A percentile compares a stretch with the other conserved stretches of the same genome.
phyloP scores from a whole-genome alignment of 345 rosid genomes.

The Gossypium thurberi region DNA sequence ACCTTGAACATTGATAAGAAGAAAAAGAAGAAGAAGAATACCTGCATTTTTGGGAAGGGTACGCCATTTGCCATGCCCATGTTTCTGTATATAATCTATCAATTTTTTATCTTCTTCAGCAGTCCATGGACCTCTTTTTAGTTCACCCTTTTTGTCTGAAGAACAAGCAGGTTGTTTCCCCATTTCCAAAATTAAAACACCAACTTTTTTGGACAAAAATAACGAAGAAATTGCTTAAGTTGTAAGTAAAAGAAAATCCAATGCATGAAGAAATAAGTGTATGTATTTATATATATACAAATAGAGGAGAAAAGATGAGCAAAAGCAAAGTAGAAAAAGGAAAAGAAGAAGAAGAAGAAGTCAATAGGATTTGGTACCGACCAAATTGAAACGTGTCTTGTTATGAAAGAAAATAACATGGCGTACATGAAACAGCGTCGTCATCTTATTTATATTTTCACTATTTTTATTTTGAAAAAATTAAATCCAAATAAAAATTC shows the following conservation, averaged over 20 bases:
- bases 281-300: slow-evolving; percentile 8
- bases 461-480: no score
- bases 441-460: no score
- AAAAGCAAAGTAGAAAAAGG: slow-evolving; percentile 8
- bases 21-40: not conserved
- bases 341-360: no score
- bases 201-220: not conserved
- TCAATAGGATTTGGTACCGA: slow-evolving; percentile 75
- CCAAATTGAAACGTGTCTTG: slow-evolving; percentile 40
- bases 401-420: not conserved
- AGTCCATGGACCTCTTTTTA: slow-evolving; percentile 92
- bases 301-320: slow-evolving; percentile 11
- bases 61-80: slow-evolving; percentile 82
- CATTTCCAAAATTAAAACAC: slow-evolving; percentile 24
- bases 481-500: no score
- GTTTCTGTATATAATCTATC: slow-evolving; percentile 49
- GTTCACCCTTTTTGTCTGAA: slow-evolving; percentile 44
- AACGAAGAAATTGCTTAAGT: not conserved
- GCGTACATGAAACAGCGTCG: no score
- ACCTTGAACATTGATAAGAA: not conserved
- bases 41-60: slow-evolving; percentile 71
- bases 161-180: slow-evolving; percentile 34
- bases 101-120: slow-evolving; percentile 74
- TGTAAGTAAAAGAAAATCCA: not conserved
- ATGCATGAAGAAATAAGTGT: slow-evolving; percentile 5